Percentiles rank a stretch among this genome's conserved stretches.
Conservation (phyloP, 108 stramenopile species). For the Skeletonema grethae region DNA sequence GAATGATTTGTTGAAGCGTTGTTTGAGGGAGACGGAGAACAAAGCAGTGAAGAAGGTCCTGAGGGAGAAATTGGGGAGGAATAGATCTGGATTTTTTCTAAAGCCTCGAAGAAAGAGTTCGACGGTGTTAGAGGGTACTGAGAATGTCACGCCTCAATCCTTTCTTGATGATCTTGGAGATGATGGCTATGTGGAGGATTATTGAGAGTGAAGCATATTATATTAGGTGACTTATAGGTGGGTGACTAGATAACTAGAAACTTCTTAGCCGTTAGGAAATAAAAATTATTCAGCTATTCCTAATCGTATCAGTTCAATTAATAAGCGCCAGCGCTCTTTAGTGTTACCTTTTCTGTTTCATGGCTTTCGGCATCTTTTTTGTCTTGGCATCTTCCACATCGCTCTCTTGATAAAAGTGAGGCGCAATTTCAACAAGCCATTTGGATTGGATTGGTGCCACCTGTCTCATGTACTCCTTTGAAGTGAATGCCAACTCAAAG, state of each 20-base stretch:
- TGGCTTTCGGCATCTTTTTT: constrained; percentile 88
- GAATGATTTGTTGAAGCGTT: constrained; percentile 4
- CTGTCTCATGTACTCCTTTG: constrained; percentile 98
- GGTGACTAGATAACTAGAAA: no score
- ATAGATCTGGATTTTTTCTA: background rate
- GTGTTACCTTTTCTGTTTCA: constrained; percentile 6
- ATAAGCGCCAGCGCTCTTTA: background rate
- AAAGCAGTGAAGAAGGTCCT: background rate
- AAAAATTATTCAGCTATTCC: background rate
- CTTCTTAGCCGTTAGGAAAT: background rate
- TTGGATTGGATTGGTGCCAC: constrained; percentile 92
- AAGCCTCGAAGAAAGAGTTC: background rate
- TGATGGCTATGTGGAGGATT: background rate
- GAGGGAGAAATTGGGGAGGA: background rate
- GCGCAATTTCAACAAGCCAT: constrained; percentile 98
- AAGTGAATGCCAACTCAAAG: constrained; percentile 97
- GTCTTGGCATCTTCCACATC: constrained; percentile 89
- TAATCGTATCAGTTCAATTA: no score
- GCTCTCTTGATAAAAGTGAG: constrained; percentile 94
- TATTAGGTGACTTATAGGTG: no score
- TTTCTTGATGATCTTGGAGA: background rate
- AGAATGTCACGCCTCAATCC: background rate
- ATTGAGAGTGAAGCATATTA: background rate
- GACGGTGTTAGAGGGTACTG: background rate
- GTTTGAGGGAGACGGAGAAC: background rate